Conservation (phyloP, 805 yeast species). For the Cephaloascus albidus region DNA sequence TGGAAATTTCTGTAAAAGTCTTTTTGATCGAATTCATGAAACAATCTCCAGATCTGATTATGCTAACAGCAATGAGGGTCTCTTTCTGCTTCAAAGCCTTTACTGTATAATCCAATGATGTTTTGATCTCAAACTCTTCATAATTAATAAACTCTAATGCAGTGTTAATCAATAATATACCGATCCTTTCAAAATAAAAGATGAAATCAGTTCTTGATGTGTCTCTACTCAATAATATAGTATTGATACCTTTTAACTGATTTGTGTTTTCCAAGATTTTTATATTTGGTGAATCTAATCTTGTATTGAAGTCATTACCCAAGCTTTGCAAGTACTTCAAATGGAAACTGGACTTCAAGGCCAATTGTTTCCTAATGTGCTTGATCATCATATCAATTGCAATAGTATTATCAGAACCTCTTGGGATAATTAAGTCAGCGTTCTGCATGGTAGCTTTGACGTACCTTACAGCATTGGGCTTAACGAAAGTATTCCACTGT, state of each 20-base stretch:
- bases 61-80: constrained; percentile 61
- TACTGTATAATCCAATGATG: constrained; percentile 12
- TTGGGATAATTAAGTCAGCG: constrained; percentile 87
- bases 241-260: constrained; percentile 64
- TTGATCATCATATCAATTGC: constrained; percentile 75
- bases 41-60: constrained; percentile 89
- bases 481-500: constrained; percentile 89
- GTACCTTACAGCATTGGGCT: constrained; percentile 77
- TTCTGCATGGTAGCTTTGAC: constrained; percentile 67
- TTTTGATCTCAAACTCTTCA: constrained; percentile 17
- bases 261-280: constrained; percentile 38
- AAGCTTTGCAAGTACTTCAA: constrained; percentile 50
- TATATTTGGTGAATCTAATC: constrained; percentile 21
- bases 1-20: constrained; percentile 65
- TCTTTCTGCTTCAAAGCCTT: constrained; percentile 36
- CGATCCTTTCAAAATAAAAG: constrained; percentile 80
- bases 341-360: constrained; percentile 58
- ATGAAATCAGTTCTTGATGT: constrained; percentile 70
- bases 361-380: constrained; percentile 69
- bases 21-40: constrained; percentile 72
- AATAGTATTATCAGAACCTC: constrained; percentile 73
- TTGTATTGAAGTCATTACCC: constrained; percentile 28
- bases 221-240: constrained; percentile 49
- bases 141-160: constrained; percentile 55
- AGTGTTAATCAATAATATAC: constrained; percentile 56